Evolutionary conservation across 2,329 filamentous ascomycete genomes (phyloP).

Genomic region (Seiridium unicorne): DNA sequence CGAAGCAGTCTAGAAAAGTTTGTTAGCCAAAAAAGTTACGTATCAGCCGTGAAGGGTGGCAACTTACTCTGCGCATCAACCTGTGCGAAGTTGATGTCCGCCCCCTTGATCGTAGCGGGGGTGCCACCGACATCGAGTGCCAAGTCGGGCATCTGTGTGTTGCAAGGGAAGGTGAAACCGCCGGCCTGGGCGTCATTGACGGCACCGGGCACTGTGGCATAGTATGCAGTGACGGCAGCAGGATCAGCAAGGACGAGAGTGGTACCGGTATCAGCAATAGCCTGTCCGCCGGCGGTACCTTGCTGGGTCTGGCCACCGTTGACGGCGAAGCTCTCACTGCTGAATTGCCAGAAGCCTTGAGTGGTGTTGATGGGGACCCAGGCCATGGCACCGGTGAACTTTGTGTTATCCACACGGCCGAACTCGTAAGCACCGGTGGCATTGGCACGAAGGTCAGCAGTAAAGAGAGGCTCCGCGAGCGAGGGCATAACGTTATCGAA

Average conservation of each 20-base stretch:
- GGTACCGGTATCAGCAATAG: conserved; percentile 59
- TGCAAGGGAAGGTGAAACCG: conserved; percentile 47
- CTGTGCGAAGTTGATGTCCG: conserved; percentile 51
- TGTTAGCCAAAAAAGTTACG: no score
- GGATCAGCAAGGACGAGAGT: conserved; percentile 61
- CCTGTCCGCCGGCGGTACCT: conserved; percentile 37
- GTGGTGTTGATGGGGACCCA: conserved; percentile 30
- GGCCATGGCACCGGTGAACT: conserved; percentile 31
- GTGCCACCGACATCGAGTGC: conserved; percentile 54
- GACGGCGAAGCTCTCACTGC: conserved; percentile 28
- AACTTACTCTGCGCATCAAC: conserved; percentile 50
- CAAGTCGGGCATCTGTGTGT: conserved; percentile 44
- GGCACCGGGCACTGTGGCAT: conserved; percentile 43
- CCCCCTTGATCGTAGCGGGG: conserved; percentile 55
- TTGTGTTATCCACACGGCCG: conserved; percentile 30
- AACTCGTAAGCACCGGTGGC: conserved; percentile 37
- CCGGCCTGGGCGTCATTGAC: conserved; percentile 35
- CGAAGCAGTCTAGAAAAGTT: conserved; percentile 55
- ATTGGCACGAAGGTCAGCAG: conserved; percentile 29
- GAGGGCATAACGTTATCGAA: conserved; percentile 29
- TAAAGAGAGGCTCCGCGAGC: conserved; percentile 30
- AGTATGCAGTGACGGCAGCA: conserved; percentile 48
- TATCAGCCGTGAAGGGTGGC: background rate
- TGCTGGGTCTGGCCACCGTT: conserved; percentile 29
- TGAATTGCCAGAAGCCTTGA: conserved; percentile 36